phyloP scores from a whole-genome alignment of 169 alveolate species.

The Eimeria necatrix region DNA sequence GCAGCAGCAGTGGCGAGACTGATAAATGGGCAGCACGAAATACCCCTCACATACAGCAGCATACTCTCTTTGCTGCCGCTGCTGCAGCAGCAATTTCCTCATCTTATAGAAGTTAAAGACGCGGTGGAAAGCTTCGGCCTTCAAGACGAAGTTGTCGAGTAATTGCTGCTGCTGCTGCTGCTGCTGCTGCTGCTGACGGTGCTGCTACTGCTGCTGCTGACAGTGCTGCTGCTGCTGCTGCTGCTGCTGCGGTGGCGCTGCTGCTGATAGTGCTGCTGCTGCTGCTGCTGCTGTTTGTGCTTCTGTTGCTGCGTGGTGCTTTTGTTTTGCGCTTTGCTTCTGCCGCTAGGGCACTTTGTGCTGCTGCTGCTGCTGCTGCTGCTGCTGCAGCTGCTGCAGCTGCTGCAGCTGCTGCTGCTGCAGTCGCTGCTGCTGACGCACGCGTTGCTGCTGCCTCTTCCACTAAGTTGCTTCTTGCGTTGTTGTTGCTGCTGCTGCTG shows the following conservation, averaged over 20 bases:
- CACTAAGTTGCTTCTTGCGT: conserved; percentile 61
- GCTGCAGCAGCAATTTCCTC: conserved; percentile 56
- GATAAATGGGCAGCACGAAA: background rate
- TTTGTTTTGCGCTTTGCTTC: too few species aligned
- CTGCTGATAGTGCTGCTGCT: too few species aligned
- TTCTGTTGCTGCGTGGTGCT: too few species aligned
- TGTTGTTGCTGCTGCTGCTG: conserved; percentile 37
- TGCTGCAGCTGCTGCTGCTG: too few species aligned
- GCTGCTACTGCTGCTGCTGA: too few species aligned
- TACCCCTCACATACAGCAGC: conserved; percentile 36
- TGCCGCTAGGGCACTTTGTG: too few species aligned
- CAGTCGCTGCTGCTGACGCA: too few species aligned
- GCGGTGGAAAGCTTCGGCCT: conserved; percentile 27
- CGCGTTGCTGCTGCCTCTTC: too few species aligned
- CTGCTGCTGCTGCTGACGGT: too few species aligned
- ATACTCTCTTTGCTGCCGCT: conserved; percentile 50
- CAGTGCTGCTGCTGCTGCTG: too few species aligned
- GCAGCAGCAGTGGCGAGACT: conserved; percentile 11
- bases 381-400: conserved; percentile 51
- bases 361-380: background rate
- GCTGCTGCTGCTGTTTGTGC: too few species aligned
- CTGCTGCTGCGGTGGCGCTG: too few species aligned
- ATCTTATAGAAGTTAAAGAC: conserved; percentile 20
- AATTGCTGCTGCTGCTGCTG: conserved; percentile 3
- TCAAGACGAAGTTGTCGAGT: background rate